A percentile compares a stretch with the other conserved stretches of the same genome.
phyloP scores from a whole-genome alignment of 768 basidiomycete species.

The Auricularia auricula-judae region DNA sequence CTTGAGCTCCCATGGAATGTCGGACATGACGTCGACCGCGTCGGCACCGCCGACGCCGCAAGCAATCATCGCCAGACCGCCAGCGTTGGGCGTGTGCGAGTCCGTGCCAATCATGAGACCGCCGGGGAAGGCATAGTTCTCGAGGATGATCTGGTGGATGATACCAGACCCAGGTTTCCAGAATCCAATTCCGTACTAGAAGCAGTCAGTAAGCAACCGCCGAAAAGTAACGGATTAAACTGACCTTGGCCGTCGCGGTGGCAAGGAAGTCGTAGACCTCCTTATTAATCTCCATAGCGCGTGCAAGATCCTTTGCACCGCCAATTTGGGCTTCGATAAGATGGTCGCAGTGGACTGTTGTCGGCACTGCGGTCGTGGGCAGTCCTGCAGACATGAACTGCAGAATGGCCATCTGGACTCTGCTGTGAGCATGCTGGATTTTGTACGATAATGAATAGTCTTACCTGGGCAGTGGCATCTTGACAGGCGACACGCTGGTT shows the following conservation, averaged over 20 bases:
- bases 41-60: conserved; percentile 99
- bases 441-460: conserved; percentile 10
- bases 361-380: conserved; percentile 94
- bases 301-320: conserved; percentile 85
- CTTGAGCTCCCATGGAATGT: conserved; percentile 97
- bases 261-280: conserved; percentile 99
- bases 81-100: conserved; percentile 98
- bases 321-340: conserved; percentile 96
- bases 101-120: conserved; percentile 99
- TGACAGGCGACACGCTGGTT: conserved; percentile 76
- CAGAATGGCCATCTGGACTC: conserved; percentile 85
- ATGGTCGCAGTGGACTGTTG: conserved; percentile 99
- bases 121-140: conserved; percentile 99
- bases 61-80: conserved; percentile 98
- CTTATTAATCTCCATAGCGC: conserved; percentile 89
- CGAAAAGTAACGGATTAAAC: conserved; percentile 7
- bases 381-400: conserved; percentile 99
- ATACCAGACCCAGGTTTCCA: conserved; percentile 99
- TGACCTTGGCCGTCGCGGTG: conserved; percentile 84
- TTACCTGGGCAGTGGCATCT: conserved; percentile 80
- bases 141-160: conserved; percentile 97
- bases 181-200: conserved; percentile 93
- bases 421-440: conserved; percentile 15
- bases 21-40: conserved; percentile 98
- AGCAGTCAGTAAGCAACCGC: background rate